These are phyloP conservation scores for Nemophila menziesii DNA, from an alignment of 257 asterid genomes.

Conservation along the genomic window DNA sequence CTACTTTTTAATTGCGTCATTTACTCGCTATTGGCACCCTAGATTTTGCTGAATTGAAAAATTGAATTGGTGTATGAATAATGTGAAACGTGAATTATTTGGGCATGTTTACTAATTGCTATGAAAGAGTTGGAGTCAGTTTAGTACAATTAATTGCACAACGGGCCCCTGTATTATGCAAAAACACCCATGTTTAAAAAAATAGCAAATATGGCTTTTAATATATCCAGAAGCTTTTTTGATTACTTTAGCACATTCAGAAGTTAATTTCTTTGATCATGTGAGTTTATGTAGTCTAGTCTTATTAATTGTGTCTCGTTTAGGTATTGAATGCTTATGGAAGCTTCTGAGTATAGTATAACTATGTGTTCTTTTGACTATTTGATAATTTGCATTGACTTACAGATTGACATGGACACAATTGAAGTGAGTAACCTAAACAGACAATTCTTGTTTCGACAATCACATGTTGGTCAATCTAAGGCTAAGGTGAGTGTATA, in stretches of 20 bases:
- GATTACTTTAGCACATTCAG: too few relatives aligned
- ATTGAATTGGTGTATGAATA: background rate
- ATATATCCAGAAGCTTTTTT: too few relatives aligned
- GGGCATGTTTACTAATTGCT: background rate
- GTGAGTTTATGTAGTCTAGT: too few relatives aligned
- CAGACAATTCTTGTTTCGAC: slow-evolving; percentile 89
- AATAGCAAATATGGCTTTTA: too few relatives aligned
- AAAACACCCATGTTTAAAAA: too few relatives aligned
- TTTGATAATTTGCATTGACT: slow-evolving; percentile 12
- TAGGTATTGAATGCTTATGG: too few relatives aligned
- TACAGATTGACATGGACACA: slow-evolving; percentile 98
- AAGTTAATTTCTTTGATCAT: too few relatives aligned
- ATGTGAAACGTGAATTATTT: background rate
- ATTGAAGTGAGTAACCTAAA: slow-evolving; percentile 99
- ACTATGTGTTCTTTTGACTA: too few relatives aligned
- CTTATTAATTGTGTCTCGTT: too few relatives aligned
- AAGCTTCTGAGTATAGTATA: too few relatives aligned
- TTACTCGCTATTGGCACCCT: background rate
- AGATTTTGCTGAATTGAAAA: background rate
- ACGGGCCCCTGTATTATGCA: too few relatives aligned
- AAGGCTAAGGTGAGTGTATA: slow-evolving; percentile 75
- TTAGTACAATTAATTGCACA: too few relatives aligned
- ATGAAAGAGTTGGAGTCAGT: background rate
- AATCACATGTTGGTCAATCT: slow-evolving; percentile 91
- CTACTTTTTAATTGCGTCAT: background rate